Percentiles rank a stretch among this genome's conserved stretches.
Conservation (phyloP, 2,329 filamentous ascomycete species). For the Botrytis pseudocinerea region DNA sequence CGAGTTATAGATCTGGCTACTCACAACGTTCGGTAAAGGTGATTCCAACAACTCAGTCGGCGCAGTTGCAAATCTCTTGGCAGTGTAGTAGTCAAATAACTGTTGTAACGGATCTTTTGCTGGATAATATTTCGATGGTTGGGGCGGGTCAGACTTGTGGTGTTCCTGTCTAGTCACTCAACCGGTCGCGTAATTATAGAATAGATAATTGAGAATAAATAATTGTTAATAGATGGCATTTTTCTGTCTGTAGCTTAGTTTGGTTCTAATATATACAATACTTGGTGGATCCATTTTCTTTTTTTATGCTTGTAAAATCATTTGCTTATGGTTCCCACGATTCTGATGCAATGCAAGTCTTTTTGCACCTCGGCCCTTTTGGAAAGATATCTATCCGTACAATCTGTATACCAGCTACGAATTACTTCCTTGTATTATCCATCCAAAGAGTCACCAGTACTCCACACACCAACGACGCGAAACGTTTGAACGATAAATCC, state of each 20-base stretch:
- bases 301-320: not conserved
- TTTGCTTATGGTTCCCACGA: too few relatives aligned
- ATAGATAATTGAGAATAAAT: not conserved
- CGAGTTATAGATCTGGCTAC: not conserved
- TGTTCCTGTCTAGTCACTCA: not conserved
- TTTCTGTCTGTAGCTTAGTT: not conserved
- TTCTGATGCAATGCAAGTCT: too few relatives aligned
- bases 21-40: not conserved
- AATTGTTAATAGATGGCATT: not conserved
- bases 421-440: too few relatives aligned
- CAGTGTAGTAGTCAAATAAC: not conserved
- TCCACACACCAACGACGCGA: not conserved
- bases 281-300: accelerated
- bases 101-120: not conserved
- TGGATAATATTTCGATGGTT: constrained; percentile 5
- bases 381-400: accelerated
- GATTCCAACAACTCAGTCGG: not conserved
- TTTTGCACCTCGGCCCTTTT: not conserved
- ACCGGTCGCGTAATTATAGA: not conserved
- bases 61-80: not conserved
- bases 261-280: not conserved
- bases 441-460: not conserved
- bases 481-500: not conserved
- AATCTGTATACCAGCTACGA: not conserved
- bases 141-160: not conserved